phyloP scores from a whole-genome alignment of 371 early-diverging fungal genomes.

The Mortierella sp. region DNA sequence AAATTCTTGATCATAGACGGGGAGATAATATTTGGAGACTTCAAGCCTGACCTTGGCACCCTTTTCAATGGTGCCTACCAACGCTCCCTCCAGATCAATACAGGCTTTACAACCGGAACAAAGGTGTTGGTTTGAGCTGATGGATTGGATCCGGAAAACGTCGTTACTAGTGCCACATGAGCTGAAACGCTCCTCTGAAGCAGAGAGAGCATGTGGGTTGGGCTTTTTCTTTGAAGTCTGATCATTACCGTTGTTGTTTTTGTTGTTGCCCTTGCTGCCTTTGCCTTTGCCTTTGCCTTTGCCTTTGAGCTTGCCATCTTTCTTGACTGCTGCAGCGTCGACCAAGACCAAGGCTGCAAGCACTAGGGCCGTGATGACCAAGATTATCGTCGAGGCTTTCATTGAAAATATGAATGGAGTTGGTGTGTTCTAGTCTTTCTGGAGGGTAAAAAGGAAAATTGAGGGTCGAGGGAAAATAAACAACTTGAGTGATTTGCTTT shows the following conservation, averaged over 20 bases:
- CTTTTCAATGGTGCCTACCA: slow-evolving; percentile 11
- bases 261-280: neutral
- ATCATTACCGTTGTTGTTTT: too few relatives aligned
- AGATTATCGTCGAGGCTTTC: neutral
- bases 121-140: slow-evolving; percentile 17
- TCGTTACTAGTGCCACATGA: slow-evolving; percentile 16
- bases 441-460: neutral
- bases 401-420: neutral
- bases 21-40: slow-evolving; percentile 14
- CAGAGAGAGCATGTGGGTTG: slow-evolving; percentile 15
- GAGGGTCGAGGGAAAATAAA: neutral
- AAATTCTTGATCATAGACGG: slow-evolving; percentile 15
- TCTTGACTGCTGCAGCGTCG: slow-evolving; percentile 13
- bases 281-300: neutral
- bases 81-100: slow-evolving; percentile 13
- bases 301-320: neutral
- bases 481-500: neutral
- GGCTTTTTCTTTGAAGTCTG: neutral
- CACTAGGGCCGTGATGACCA: neutral
- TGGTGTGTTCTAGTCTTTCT: neutral
- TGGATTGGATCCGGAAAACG: neutral
- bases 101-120: slow-evolving; percentile 39
- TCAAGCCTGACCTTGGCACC: slow-evolving; percentile 18
- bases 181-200: slow-evolving; percentile 21
- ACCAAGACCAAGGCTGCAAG: neutral